Evolutionary conservation across 2,329 filamentous ascomycete species (phyloP).

Genomic region (Colletotrichum theobromicola): DNA sequence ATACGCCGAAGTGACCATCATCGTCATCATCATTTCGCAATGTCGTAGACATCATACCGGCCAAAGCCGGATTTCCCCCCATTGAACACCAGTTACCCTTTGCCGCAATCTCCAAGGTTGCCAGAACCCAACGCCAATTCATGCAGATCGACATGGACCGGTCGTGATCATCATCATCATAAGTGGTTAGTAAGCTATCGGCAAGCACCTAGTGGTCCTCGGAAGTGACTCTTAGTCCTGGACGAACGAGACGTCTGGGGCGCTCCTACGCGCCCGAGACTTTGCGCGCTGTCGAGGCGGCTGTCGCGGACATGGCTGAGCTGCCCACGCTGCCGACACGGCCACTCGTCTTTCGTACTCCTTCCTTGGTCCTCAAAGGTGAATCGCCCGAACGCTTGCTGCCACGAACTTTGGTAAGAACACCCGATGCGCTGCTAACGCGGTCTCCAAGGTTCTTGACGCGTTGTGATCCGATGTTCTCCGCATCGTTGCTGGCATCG

Average conservation of each 20-base stretch:
- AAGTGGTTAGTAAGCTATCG: slow-evolving; percentile 28
- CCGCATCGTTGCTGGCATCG: slow-evolving; percentile 71
- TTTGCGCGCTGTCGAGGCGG: slow-evolving; percentile 55
- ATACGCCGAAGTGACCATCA: not conserved
- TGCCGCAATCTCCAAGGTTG: slow-evolving; percentile 16
- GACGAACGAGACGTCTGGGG: slow-evolving; percentile 22
- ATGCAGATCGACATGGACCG: slow-evolving; percentile 47
- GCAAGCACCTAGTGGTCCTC: not conserved
- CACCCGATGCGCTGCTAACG: slow-evolving; percentile 58
- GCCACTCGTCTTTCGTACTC: slow-evolving; percentile 70
- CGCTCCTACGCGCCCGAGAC: slow-evolving; percentile 50
- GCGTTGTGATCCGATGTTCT: slow-evolving; percentile 69
- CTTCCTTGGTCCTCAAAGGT: slow-evolving; percentile 57
- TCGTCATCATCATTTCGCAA: slow-evolving; percentile 12
- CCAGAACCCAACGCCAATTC: slow-evolving; percentile 43
- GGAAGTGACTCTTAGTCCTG: slow-evolving; percentile 2
- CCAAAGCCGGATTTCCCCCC: slow-evolving; percentile 9
- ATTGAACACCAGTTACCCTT: slow-evolving; percentile 16
- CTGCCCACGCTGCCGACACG: slow-evolving; percentile 64
- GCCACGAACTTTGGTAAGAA: slow-evolving; percentile 70
- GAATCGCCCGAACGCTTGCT: slow-evolving; percentile 60
- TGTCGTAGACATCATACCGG: slow-evolving; percentile 18
- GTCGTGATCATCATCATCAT: slow-evolving; percentile 52
- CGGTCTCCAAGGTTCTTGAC: slow-evolving; percentile 62
- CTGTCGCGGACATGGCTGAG: slow-evolving; percentile 43